Percentiles rank a stretch among this genome's conserved stretches.
Conservation (phyloP, 441 rosid species). For the Dalechampia spathulata region DNA sequence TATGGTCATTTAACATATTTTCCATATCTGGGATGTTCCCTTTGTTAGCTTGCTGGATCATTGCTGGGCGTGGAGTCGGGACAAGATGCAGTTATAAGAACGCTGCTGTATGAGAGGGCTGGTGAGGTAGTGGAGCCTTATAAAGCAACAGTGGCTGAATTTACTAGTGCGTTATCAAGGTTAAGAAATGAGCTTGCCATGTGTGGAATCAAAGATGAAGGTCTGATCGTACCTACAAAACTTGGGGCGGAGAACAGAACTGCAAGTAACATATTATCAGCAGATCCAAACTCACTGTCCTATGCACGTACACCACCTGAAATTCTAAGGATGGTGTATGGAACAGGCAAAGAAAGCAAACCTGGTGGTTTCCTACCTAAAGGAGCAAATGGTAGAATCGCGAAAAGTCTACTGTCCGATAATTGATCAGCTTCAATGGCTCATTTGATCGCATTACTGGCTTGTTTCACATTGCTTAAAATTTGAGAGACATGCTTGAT, state of each 20-base stretch:
- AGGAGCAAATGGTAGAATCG: slow-evolving; percentile 40
- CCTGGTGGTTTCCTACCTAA: slow-evolving; percentile 47
- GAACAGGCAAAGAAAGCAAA: slow-evolving; percentile 25
- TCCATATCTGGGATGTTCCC: too few species aligned
- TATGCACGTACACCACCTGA: slow-evolving; percentile 36
- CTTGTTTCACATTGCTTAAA: too few species aligned
- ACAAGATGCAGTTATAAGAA: slow-evolving; percentile 59
- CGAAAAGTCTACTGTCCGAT: slow-evolving; percentile 8
- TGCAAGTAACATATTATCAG: slow-evolving; percentile 34
- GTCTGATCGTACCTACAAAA: slow-evolving; percentile 27
- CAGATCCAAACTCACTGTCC: slow-evolving; percentile 27
- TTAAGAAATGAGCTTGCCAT: slow-evolving; percentile 35
- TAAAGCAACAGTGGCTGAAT: slow-evolving; percentile 31
- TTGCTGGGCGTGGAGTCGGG: slow-evolving; percentile 73
- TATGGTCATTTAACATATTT: background rate
- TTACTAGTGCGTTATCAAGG: slow-evolving; percentile 28
- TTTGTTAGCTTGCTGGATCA: slow-evolving; percentile 38
- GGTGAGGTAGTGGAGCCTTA: slow-evolving; percentile 40
- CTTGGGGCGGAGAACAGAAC: slow-evolving; percentile 42
- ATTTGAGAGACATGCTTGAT: too few species aligned
- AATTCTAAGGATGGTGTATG: slow-evolving; percentile 33
- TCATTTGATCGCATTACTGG: too few species aligned
- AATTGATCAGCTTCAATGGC: too few species aligned
- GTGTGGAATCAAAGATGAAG: slow-evolving; percentile 52
- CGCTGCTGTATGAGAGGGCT: slow-evolving; percentile 37